Evolutionary conservation across 2,329 filamentous ascomycete genomes (phyloP).

Genomic region (Fusarium siculi): DNA sequence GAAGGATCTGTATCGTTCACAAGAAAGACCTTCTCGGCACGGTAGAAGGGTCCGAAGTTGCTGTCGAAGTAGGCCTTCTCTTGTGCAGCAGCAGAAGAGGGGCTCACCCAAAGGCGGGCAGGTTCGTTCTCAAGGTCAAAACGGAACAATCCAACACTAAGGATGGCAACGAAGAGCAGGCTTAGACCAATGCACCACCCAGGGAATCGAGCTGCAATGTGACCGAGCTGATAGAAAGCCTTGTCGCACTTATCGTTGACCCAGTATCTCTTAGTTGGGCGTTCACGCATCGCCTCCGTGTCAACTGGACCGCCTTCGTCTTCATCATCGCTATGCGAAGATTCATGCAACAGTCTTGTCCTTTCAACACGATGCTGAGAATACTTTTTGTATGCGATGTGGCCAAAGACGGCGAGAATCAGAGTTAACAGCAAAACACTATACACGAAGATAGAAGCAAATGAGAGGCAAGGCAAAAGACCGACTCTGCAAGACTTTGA

Average conservation of each 20-base stretch:
- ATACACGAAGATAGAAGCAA: conserved; percentile 90
- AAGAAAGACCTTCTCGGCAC: conserved; percentile 91
- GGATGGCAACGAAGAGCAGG: conserved; percentile 77
- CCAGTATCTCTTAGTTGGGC: conserved; percentile 80
- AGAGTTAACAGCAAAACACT: conserved; percentile 77
- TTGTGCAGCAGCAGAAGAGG: conserved; percentile 86
- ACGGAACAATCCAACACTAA: conserved; percentile 88
- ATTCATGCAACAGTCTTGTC: conserved; percentile 86
- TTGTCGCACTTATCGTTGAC: conserved; percentile 86
- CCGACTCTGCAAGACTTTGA: conserved; percentile 83
- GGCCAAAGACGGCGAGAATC: conserved; percentile 74
- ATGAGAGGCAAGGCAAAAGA: conserved; percentile 89
- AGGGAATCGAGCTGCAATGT: conserved; percentile 84
- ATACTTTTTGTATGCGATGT: conserved; percentile 80
- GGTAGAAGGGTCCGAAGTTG: conserved; percentile 95
- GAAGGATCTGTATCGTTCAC: conserved; percentile 82
- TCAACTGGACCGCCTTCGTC: conserved; percentile 86
- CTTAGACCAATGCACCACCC: conserved; percentile 82
- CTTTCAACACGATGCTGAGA: conserved; percentile 80
- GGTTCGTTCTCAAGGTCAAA: conserved; percentile 94
- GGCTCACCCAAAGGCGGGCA: conserved; percentile 95
- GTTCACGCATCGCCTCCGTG: conserved; percentile 79
- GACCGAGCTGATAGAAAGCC: conserved; percentile 83
- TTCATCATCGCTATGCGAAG: conserved; percentile 87
- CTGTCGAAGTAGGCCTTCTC: conserved; percentile 95